Evolutionary conservation across 2,329 filamentous ascomycete species (phyloP).

Genomic region (Fusarium sp.): DNA sequence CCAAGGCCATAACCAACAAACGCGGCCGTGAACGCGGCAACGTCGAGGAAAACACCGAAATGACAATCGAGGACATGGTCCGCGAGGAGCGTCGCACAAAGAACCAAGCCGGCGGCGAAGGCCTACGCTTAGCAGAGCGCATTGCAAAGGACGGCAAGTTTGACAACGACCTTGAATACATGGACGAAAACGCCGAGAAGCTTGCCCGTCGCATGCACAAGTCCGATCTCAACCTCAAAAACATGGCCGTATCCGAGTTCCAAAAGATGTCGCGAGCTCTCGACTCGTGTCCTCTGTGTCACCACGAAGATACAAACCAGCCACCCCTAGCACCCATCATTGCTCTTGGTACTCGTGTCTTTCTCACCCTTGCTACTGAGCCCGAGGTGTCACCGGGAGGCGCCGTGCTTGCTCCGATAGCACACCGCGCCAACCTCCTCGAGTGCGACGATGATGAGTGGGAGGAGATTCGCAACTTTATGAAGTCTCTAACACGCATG

Average conservation of each 20-base stretch:
- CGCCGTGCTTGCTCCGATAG: slow-evolving; percentile 88
- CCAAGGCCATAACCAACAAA: slow-evolving; percentile 81
- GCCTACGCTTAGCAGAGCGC: slow-evolving; percentile 84
- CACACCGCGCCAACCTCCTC: slow-evolving; percentile 89
- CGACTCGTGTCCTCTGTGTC: slow-evolving; percentile 89
- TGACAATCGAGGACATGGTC: slow-evolving; percentile 97
- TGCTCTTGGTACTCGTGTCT: slow-evolving; percentile 86
- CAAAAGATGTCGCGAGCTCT: slow-evolving; percentile 89
- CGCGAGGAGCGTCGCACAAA: slow-evolving; percentile 90
- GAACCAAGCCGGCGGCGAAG: slow-evolving; percentile 82
- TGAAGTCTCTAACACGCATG: slow-evolving; percentile 94
- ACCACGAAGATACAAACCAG: slow-evolving; percentile 82
- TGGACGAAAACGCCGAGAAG: slow-evolving; percentile 95
- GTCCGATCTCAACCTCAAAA: slow-evolving; percentile 88
- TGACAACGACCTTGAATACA: slow-evolving; percentile 92
- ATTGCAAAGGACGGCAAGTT: slow-evolving; percentile 95
- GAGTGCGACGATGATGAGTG: slow-evolving; percentile 99
- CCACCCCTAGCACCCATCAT: slow-evolving; percentile 87
- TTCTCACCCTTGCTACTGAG: slow-evolving; percentile 87
- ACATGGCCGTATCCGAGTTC: slow-evolving; percentile 86
- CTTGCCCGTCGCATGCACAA: slow-evolving; percentile 89
- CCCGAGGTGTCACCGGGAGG: slow-evolving; percentile 88
- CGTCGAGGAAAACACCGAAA: slow-evolving; percentile 92
- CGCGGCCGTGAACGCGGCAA: slow-evolving; percentile 85
- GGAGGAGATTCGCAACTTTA: slow-evolving; percentile 99